Percentiles rank a stretch among this genome's conserved stretches.
These are phyloP conservation scores for Uronychia binucleata DNA, from an alignment of 73 alveolate species.

Conservation along the genomic window DNA sequence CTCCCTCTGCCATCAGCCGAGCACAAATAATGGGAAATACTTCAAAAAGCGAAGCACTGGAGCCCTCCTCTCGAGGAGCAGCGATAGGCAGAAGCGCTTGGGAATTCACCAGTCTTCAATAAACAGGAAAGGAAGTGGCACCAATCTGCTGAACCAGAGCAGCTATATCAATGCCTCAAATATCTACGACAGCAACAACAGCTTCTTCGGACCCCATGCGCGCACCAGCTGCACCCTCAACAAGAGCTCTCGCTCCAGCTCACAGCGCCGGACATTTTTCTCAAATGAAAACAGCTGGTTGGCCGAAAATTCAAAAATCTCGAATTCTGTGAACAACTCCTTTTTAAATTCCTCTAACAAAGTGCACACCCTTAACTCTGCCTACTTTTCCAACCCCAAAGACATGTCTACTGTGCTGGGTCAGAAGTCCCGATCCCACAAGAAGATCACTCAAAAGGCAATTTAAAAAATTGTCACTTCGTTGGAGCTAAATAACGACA, in stretches of 20 bases:
- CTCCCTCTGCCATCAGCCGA: background rate
- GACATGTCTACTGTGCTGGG: background rate
- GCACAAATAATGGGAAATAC: background rate
- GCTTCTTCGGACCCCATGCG: background rate
- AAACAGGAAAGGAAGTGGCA: background rate
- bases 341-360: background rate
- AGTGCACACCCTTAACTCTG: background rate
- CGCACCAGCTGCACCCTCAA: background rate
- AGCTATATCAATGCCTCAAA: background rate
- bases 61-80: background rate
- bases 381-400: background rate
- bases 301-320: background rate
- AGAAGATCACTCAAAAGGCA: conserved; percentile 22
- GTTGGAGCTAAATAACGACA: conserved; percentile 9
- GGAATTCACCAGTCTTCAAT: background rate
- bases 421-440: conserved; percentile 5
- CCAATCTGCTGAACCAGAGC: background rate
- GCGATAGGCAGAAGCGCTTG: background rate
- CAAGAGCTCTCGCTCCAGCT: background rate
- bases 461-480: conserved; percentile 21
- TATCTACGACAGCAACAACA: background rate
- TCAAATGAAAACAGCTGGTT: background rate
- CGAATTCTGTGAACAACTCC: background rate
- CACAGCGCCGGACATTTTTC: background rate
- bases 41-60: background rate